phyloP scores from a whole-genome alignment of 306 rosid species.

The Ormosia emarginata region DNA sequence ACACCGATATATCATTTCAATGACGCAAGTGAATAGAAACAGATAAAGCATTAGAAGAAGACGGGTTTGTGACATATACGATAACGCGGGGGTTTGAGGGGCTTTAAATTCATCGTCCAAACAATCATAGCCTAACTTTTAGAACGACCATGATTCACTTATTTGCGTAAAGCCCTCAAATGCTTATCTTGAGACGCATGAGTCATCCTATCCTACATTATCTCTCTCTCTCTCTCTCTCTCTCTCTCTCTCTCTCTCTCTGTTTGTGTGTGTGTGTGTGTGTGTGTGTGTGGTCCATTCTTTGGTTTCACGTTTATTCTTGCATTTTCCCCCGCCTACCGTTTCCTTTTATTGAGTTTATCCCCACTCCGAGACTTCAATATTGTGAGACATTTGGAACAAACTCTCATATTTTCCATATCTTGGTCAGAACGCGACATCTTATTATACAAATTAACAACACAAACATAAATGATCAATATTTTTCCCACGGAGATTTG shows the following conservation, averaged over 20 bases:
- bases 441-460: background rate
- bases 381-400: conserved; percentile 35
- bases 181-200: conserved; percentile 36
- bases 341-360: background rate
- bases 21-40: background rate
- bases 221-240: background rate
- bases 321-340: conserved; percentile 17
- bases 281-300: conserved; percentile 22
- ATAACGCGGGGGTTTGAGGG: background rate
- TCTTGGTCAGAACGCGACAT: conserved; percentile 20
- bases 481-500: background rate
- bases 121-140: conserved; percentile 30
- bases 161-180: conserved; percentile 39
- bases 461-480: background rate
- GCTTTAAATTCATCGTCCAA: background rate
- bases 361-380: conserved; percentile 2
- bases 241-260: too few species aligned
- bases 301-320: conserved; percentile 19
- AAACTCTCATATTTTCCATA: conserved; percentile 27
- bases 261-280: too few species aligned
- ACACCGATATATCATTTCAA: background rate
- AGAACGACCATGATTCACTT: conserved; percentile 10
- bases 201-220: conserved; percentile 17
- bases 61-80: conserved; percentile 4
- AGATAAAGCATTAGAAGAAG: conserved; percentile 25